Base-by-base conservation (phyloP, 805 yeast species). In the Candida rishiriensis region DNA sequence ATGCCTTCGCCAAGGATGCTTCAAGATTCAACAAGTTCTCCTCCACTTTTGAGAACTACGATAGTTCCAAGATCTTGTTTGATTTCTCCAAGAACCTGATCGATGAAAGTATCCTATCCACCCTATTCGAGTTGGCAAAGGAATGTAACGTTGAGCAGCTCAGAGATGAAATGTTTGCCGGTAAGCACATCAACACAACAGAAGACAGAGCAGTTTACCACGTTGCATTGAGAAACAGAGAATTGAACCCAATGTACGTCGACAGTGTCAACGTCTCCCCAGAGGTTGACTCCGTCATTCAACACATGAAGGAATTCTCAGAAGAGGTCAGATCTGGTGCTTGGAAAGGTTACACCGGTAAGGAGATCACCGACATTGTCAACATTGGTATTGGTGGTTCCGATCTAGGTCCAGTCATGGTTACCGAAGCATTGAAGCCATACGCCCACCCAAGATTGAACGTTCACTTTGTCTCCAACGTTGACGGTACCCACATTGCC, bases 321-420 rank as follows among this genome's bases (percentile, higher is more conserved):
- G 87, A 88, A 52, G 73, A 76, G 52, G 86, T 93, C 50, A 83
- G 99, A 70, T 83, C 93, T 39, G 99, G 99, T 60, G 77, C 72
- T 54, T 91, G 98, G 97, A 89, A 80, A 60, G 99, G 99, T 66
- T 91, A 86, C 79, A 83, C 97, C 56, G 98, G 98, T 57, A 88
- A 89, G 78, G 71, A 75, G 58, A 91, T 93, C 71, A 86, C 93
- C 57, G 95, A 88, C 61, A 82, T 93, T 45, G 98, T 93, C 61
- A 93, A 93, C 78, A 88, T 93, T 60, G 99, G 99, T 70, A 93
- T 93, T 64, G 99, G 99, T 65, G 99, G 99, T 57, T 89, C 97
- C 28, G 99, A 93, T 70, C 78, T 93, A 59, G 99, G 99, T 60
- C 99, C 99, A 38, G 98, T 93, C 43, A 93, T 93, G 99, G 98